phyloP scores from a whole-genome alignment of 441 rosid genomes.

The Gossypium davidsonii region DNA sequence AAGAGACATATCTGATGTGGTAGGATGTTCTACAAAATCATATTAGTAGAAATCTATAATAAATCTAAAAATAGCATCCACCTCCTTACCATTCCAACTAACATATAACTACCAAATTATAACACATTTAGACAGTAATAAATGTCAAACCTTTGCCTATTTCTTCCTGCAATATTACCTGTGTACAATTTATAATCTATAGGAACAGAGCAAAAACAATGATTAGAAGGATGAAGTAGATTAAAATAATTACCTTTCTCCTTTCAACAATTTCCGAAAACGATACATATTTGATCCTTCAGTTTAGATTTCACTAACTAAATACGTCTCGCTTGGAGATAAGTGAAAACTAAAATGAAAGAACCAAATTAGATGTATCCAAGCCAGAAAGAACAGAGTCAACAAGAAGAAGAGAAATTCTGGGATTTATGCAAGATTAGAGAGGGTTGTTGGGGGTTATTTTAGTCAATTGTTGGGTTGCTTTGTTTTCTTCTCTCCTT shows the following conservation, averaged over 20 bases:
- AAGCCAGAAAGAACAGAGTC: no score
- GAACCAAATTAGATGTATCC: not conserved
- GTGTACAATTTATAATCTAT: no score
- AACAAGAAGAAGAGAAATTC: not conserved
- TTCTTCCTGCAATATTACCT: no score
- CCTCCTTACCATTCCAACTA: no score
- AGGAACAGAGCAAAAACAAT: not conserved
- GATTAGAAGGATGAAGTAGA: not conserved
- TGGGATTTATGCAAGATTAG: not conserved
- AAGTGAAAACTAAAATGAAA: not conserved
- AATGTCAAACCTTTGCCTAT: no score
- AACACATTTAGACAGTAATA: no score
- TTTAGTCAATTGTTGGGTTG: not conserved
- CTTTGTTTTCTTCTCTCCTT: not conserved
- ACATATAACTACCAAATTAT: no score
- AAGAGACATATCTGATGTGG: no score
- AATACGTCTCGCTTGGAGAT: not conserved
- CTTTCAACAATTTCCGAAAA: not conserved
- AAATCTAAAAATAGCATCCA: no score
- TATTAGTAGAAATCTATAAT: no score
- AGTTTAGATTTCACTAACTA: not conserved
- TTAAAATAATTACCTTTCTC: not conserved
- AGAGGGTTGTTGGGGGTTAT: not conserved
- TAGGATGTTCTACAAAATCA: no score
- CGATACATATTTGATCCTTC: not conserved